These are phyloP conservation scores for Fraxinus excelsior DNA, from an alignment of 257 asterid genomes.

Conservation along the genomic window DNA sequence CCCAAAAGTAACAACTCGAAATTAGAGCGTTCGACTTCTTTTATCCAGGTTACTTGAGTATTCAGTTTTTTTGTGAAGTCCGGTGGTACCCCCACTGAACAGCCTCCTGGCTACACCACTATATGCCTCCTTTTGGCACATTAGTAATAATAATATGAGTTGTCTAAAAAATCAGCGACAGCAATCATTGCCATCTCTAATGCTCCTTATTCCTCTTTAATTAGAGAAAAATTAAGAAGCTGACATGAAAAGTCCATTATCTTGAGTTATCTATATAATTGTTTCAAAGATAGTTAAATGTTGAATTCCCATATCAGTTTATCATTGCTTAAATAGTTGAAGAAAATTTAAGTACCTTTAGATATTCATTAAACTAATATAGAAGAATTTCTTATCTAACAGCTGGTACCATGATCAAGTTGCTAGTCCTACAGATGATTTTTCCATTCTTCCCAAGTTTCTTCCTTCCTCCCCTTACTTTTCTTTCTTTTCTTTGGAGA, in stretches of 20 bases:
- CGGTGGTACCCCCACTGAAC: too few species aligned
- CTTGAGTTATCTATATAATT: not conserved
- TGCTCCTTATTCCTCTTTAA: not conserved
- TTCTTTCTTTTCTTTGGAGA: not conserved
- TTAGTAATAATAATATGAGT: too few species aligned
- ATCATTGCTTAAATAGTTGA: not conserved
- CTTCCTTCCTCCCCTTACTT: not conserved
- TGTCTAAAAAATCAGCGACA: not conserved
- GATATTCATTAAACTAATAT: not conserved
- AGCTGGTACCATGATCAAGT: not conserved
- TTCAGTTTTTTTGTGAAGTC: not conserved
- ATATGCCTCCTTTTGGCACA: not conserved
- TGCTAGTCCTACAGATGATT: not conserved
- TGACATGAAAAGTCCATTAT: not conserved
- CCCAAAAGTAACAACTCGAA: constrained; percentile 25
- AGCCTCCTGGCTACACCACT: too few species aligned
- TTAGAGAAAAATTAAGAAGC: not conserved
- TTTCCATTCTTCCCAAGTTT: not conserved
- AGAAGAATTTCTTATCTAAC: not conserved
- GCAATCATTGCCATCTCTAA: not conserved
- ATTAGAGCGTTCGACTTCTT: constrained; percentile 37
- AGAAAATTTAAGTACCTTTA: not conserved
- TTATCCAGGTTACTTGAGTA: constrained; percentile 58
- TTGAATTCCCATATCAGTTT: not conserved
- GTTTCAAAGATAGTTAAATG: not conserved